Evolutionary conservation across 2,329 filamentous ascomycete species (phyloP).

Genomic region (Cadophora malorum): DNA sequence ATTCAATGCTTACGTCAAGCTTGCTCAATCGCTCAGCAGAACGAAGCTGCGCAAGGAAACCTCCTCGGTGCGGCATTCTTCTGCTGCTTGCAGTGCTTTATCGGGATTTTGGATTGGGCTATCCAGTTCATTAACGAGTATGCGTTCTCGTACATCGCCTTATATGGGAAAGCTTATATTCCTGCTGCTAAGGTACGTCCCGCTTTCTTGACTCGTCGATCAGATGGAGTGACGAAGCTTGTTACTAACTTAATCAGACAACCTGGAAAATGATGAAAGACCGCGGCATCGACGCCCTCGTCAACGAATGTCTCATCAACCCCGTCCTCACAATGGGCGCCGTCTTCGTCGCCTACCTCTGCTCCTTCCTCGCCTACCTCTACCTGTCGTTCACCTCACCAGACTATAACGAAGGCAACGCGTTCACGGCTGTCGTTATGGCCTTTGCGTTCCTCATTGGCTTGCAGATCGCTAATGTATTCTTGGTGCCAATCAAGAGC

Average conservation of each 20-base stretch:
- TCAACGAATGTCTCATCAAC: slow-evolving; percentile 64
- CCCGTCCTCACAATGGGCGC: slow-evolving; percentile 74
- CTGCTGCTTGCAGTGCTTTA: slow-evolving; percentile 78
- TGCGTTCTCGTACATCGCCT: slow-evolving; percentile 88
- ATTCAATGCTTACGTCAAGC: slow-evolving; percentile 85
- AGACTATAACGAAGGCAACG: slow-evolving; percentile 71
- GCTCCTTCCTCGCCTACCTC: slow-evolving; percentile 82
- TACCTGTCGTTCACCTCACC: slow-evolving; percentile 85
- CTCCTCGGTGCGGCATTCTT: slow-evolving; percentile 70
- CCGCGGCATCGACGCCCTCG: slow-evolving; percentile 86
- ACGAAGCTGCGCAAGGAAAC: slow-evolving; percentile 70
- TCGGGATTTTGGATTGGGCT: slow-evolving; percentile 82
- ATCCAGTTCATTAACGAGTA: slow-evolving; percentile 91
- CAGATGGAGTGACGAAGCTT: background rate
- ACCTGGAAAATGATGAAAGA: slow-evolving; percentile 78
- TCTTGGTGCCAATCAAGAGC: slow-evolving; percentile 84
- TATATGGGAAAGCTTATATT: slow-evolving; percentile 91
- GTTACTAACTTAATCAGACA: slow-evolving; percentile 38
- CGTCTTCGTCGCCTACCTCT: slow-evolving; percentile 83
- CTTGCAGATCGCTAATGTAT: slow-evolving; percentile 86
- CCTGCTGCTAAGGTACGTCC: slow-evolving; percentile 75
- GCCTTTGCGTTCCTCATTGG: slow-evolving; percentile 90
- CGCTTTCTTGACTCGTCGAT: background rate
- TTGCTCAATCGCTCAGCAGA: slow-evolving; percentile 77
- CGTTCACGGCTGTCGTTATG: slow-evolving; percentile 78